phyloP scores from a whole-genome alignment of 805 yeast species.

The Kregervanrija pseudodelftensis region DNA sequence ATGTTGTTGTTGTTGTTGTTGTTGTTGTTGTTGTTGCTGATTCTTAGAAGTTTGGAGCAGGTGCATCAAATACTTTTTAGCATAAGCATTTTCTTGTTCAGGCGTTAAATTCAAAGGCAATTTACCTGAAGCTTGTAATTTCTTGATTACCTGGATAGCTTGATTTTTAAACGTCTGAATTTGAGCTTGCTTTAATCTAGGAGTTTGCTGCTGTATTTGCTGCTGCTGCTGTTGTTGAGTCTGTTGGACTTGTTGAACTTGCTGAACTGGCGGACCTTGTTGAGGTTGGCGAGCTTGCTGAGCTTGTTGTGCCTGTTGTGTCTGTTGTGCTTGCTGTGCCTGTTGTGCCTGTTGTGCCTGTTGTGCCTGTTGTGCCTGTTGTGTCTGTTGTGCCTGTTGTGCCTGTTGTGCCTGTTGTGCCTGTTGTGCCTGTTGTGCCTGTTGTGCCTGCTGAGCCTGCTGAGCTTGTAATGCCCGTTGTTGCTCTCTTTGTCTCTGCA shows the following conservation, averaged over 20 bases:
- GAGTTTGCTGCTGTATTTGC: constrained; percentile 1
- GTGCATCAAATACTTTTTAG: constrained; percentile 27
- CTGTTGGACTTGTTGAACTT: constrained; percentile 3
- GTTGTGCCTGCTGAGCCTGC: constrained; percentile 10
- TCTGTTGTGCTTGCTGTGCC: constrained; percentile 22
- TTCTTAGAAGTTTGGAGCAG: constrained; percentile 18
- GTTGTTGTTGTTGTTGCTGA: constrained; percentile 8
- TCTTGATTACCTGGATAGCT: constrained; percentile 29
- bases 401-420: constrained; percentile 3
- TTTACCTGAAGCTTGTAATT: constrained; percentile 28
- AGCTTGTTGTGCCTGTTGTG: constrained; percentile 7
- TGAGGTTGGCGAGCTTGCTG: constrained; percentile 9
- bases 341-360: too few relatives aligned
- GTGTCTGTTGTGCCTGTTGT: constrained; percentile 9
- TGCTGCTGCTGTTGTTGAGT: constrained; percentile 10
- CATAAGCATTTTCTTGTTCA: constrained; percentile 29
- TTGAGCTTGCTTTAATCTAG: constrained; percentile 8
- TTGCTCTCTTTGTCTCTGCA: constrained; percentile 26
- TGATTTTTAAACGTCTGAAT: constrained; percentile 27
- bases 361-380: constrained; percentile 2
- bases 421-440: constrained; percentile 4
- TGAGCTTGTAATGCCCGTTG: constrained; percentile 9
- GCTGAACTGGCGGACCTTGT: constrained; percentile 5
- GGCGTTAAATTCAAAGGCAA: constrained; percentile 25
- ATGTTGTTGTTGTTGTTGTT: constrained; percentile 13